Conservation (phyloP, 2,329 filamentous ascomycete genomes). For the Sarocladium oryzae region DNA sequence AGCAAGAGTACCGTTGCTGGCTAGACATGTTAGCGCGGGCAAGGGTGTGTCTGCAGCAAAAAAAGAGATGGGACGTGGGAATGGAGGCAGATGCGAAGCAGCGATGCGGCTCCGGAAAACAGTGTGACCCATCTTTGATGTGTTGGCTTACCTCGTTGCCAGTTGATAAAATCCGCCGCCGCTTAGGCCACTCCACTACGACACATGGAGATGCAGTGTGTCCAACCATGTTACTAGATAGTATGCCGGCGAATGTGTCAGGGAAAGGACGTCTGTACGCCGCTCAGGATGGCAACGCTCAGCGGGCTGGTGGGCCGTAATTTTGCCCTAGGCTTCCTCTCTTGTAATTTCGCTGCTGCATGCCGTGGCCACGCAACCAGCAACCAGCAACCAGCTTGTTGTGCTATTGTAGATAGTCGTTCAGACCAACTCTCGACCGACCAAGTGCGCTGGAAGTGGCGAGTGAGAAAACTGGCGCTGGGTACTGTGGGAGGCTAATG, state of each 20-base stretch:
- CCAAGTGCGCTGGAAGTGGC: background rate
- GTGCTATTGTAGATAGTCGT: background rate
- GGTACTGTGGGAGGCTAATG: background rate
- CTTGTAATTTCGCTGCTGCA: background rate
- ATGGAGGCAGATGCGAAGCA: constrained; percentile 47
- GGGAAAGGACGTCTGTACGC: constrained; percentile 1
- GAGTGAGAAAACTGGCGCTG: background rate
- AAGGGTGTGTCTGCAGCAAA: constrained; percentile 36
- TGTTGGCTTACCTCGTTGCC: constrained; percentile 81
- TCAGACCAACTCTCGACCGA: background rate
- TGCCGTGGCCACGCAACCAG: no score
- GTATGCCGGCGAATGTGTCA: background rate
- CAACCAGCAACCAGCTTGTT: background rate
- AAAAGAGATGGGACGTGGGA: constrained; percentile 25
- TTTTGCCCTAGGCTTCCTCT: background rate
- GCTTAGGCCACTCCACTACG: constrained; percentile 58
- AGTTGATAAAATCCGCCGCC: constrained; percentile 63
- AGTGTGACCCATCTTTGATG: constrained; percentile 73
- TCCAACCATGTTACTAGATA: constrained; percentile 5
- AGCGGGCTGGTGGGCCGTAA: constrained; percentile 6
- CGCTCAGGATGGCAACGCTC: background rate
- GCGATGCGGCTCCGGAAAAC: constrained; percentile 58
- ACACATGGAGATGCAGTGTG: constrained; percentile 43
- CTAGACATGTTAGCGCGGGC: constrained; percentile 45
- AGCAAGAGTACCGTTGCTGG: constrained; percentile 60